Evolutionary conservation across 179 eudicot genomes (phyloP).

Genomic region (Beta corolliflora): DNA sequence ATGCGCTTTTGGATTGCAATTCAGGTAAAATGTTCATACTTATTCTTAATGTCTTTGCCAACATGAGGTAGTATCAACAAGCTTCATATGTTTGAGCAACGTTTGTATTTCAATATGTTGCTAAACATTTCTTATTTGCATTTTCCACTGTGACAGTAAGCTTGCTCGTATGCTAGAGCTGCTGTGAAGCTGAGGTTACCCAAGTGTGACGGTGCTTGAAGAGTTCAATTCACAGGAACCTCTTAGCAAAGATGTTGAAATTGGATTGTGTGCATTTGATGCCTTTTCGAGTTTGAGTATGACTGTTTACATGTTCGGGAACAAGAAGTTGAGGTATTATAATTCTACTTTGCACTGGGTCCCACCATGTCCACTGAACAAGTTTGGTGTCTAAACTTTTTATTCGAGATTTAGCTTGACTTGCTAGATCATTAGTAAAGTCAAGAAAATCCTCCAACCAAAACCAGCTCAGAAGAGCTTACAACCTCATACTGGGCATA

Average conservation of each 20-base stretch:
- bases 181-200: neutral
- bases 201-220: too few species aligned
- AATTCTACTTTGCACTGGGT: too few species aligned
- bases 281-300: neutral
- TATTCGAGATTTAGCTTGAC: too few species aligned
- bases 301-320: too few species aligned
- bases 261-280: neutral
- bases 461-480: too few species aligned
- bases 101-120: neutral
- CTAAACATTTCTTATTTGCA: neutral
- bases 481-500: too few species aligned
- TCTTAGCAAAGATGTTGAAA: neutral
- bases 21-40: slow-evolving; percentile 6
- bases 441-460: too few species aligned
- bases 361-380: too few species aligned
- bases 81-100: neutral
- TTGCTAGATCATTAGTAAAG: too few species aligned
- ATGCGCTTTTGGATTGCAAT: neutral
- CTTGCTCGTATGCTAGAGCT: neutral
- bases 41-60: neutral
- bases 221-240: neutral
- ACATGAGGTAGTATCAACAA: neutral
- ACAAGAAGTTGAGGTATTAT: too few species aligned
- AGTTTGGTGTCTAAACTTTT: too few species aligned
- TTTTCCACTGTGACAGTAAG: neutral